Conservation (phyloP, 805 yeast genomes). For the Nakazawaea populi region DNA sequence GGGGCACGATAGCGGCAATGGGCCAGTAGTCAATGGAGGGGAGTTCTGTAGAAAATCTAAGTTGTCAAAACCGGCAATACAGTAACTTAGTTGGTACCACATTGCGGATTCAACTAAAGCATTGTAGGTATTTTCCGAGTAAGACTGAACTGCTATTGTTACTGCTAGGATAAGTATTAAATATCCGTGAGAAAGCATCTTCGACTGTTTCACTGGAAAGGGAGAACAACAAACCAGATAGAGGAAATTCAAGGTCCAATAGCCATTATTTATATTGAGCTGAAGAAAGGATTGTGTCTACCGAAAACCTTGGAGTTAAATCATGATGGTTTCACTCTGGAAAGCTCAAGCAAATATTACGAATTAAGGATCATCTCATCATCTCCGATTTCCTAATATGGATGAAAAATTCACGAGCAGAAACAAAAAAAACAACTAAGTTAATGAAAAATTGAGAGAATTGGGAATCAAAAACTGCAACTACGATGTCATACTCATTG, state of each 20-base stretch:
- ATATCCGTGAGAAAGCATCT: background rate
- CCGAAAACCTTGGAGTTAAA: too few species aligned
- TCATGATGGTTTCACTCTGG: too few species aligned
- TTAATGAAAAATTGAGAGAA: background rate
- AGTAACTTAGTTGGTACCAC: constrained; percentile 28
- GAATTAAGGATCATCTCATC: too few species aligned
- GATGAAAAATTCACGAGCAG: background rate
- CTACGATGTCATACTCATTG: constrained; percentile 11
- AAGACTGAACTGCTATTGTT: background rate
- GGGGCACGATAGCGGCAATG: constrained; percentile 28
- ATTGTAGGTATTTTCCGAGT: constrained; percentile 16
- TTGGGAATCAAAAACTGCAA: background rate
- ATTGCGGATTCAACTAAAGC: constrained; percentile 25
- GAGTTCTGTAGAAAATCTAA: background rate
- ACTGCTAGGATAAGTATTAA: background rate
- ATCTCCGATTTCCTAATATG: background rate
- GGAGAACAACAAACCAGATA: too few species aligned
- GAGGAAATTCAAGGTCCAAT: too few species aligned
- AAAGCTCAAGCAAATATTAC: too few species aligned
- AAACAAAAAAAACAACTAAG: background rate
- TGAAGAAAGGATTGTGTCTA: too few species aligned
- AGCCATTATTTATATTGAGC: too few species aligned
- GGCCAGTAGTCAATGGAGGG: constrained; percentile 16
- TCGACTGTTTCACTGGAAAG: too few species aligned
- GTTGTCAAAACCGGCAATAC: constrained; percentile 20